A percentile compares a stretch with the other conserved stretches of the same genome.
These are phyloP conservation scores for Tetradesmus obliquus DNA, from an alignment of 139 green algal species.

Conservation along the genomic window DNA sequence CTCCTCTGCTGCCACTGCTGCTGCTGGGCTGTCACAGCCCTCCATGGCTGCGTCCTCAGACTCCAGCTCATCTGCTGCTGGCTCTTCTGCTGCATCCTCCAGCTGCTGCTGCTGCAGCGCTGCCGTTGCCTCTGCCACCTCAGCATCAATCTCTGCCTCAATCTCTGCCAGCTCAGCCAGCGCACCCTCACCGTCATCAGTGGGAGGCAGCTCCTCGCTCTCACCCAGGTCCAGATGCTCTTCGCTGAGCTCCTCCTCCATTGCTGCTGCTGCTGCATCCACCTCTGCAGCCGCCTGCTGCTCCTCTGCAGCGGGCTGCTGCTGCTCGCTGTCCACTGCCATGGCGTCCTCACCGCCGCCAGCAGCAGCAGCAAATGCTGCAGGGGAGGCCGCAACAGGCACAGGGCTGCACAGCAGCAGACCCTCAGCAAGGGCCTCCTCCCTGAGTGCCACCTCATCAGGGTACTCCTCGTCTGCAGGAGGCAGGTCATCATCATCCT, in stretches of 20 bases:
- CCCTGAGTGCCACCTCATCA: constrained; percentile 1
- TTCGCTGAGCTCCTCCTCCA: constrained; percentile 3
- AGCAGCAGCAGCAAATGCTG: not conserved
- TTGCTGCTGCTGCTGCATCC: not conserved
- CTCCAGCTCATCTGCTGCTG: not conserved
- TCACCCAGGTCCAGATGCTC: not conserved
- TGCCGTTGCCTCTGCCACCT: not conserved
- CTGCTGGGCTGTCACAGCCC: not conserved
- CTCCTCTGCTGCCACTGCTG: not conserved
- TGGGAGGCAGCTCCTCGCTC: not conserved
- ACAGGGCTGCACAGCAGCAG: not conserved
- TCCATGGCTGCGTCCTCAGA: not conserved
- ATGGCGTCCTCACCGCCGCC: not conserved
- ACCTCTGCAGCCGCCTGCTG: not conserved
- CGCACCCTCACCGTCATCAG: not conserved
- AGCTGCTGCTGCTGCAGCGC: not conserved
- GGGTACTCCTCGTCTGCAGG: constrained; percentile 40
- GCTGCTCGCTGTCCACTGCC: constrained; percentile 2
- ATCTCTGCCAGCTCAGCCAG: not conserved
- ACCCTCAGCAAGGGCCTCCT: not conserved
- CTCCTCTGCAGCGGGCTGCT: not conserved
- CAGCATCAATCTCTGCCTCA: not conserved
- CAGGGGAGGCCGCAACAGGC: not conserved
- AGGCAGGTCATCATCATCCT: constrained; percentile 24
- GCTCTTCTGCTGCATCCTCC: not conserved